Percentiles rank a stretch among this genome's conserved stretches.
Conservation (phyloP, 345 rosid genomes). For the Eucalyptus curtisii region DNA sequence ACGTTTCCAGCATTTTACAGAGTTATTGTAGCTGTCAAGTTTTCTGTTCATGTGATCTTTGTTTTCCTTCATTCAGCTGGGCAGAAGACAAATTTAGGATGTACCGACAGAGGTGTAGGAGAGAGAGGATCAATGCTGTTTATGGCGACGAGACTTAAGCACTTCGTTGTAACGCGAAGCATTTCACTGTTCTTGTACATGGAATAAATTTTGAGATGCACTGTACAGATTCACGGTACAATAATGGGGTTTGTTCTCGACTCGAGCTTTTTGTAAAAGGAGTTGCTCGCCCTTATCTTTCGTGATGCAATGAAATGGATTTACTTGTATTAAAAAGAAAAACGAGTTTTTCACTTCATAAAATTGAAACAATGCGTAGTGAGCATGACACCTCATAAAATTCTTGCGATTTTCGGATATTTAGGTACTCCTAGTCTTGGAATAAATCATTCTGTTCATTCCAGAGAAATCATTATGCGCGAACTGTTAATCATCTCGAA, state of each 20-base stretch:
- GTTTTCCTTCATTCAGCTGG: background rate
- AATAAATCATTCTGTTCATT: background rate
- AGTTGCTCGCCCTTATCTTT: background rate
- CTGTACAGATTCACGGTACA: background rate
- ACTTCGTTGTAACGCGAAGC: background rate
- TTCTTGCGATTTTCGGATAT: background rate
- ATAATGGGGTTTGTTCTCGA: background rate
- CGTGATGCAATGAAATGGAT: background rate
- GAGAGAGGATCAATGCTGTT: background rate
- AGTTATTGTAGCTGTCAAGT: background rate
- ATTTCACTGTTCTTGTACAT: background rate
- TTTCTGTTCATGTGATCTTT: background rate
- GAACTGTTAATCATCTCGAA: background rate
- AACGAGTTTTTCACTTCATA: background rate
- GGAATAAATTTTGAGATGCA: background rate
- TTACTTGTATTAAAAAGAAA: background rate
- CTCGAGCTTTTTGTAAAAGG: background rate
- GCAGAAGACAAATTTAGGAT: background rate
- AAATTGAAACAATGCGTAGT: background rate
- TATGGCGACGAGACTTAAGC: background rate
- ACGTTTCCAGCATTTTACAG: background rate
- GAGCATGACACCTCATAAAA: fast-evolving
- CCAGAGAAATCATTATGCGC: background rate
- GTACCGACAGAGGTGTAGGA: background rate
- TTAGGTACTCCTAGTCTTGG: background rate